Evolutionary conservation across 176 grass and related monocot genomes (phyloP), one percentile per base, ranked within the genome.

Genomic region (Ensete ventricosum): DNA sequence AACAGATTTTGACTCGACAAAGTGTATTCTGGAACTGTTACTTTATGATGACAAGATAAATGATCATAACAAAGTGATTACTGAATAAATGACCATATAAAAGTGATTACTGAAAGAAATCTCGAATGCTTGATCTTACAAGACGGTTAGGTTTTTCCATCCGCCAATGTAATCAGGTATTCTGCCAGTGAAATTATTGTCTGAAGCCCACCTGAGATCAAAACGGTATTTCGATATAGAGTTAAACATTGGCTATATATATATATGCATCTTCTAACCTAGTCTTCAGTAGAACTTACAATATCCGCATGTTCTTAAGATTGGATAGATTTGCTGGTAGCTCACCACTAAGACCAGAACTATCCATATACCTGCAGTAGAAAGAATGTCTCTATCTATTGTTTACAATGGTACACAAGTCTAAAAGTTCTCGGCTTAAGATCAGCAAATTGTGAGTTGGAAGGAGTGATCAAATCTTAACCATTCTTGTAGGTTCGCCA

Each of bases 121-220:
- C 17, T 60, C 17, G 21, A 19, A 17, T 60, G 22, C 24, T 24
- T 24, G 0, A 71, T 78, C 81, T 88, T 90, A 97, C 89, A 93
- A 57, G 0, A 63, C 55, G 2, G 20, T 55, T 29, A 97, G 76
- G 29, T 34, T 77, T 55, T 87, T 92, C 85, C 79, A 97, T 64
- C 51, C 82, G 17, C 88, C 90, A 27, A 97, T 82, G 86, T 72
- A 97, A 52, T 93, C 90, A 66, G 90, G 88, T 79, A 97, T 76
- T 75, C 83, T 7, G 51, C 90, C 89, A 29, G 85, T 90, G 62
- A 97, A 97, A 69, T 86, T 68, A 20, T 89, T 91, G 79, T 97
- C 90, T 9, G 88, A 97, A 34, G 82, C 94, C 84, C 72, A 85
- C 69, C 94, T 97, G 27, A 53, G 75, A 22, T 34, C 49, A 76